These are phyloP conservation scores for Colletotrichum abscissum DNA, from an alignment of 2,329 filamentous ascomycete genomes.

Conservation along the genomic window DNA sequence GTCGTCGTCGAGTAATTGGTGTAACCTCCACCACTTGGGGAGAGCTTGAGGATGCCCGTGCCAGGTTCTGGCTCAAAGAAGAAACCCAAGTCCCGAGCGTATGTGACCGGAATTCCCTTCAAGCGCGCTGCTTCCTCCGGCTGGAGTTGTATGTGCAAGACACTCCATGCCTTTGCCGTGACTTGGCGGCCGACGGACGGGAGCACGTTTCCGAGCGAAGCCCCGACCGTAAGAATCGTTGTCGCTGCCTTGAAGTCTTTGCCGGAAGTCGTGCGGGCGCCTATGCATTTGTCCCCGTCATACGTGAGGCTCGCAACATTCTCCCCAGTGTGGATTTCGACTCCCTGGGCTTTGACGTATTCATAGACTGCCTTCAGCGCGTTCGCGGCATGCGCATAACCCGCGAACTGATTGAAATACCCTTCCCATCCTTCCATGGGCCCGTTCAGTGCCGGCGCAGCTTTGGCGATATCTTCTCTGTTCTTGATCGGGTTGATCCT, in stretches of 20 bases:
- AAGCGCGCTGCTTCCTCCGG: conserved; percentile 63
- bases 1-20: conserved; percentile 50
- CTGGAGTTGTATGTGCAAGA: conserved; percentile 68
- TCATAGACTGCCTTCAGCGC: conserved; percentile 59
- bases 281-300: conserved; percentile 41
- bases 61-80: conserved; percentile 72
- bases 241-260: conserved; percentile 37
- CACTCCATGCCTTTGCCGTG: conserved; percentile 67
- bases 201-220: conserved; percentile 56
- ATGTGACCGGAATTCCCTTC: conserved; percentile 69
- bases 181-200: conserved; percentile 61
- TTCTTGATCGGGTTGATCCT: conserved; percentile 50
- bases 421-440: conserved; percentile 64
- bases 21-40: conserved; percentile 68
- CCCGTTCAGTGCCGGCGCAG: conserved; percentile 59
- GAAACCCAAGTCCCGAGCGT: conserved; percentile 71
- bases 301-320: conserved; percentile 53
- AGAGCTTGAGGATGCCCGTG: conserved; percentile 69
- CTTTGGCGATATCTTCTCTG: conserved; percentile 50
- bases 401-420: conserved; percentile 67
- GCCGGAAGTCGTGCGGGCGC: conserved; percentile 41
- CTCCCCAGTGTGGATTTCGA: conserved; percentile 52
- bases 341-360: conserved; percentile 47
- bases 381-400: conserved; percentile 67
- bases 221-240: conserved; percentile 64